Conservation (phyloP, 768 basidiomycete genomes). For the Kwoniella bestiolae region DNA sequence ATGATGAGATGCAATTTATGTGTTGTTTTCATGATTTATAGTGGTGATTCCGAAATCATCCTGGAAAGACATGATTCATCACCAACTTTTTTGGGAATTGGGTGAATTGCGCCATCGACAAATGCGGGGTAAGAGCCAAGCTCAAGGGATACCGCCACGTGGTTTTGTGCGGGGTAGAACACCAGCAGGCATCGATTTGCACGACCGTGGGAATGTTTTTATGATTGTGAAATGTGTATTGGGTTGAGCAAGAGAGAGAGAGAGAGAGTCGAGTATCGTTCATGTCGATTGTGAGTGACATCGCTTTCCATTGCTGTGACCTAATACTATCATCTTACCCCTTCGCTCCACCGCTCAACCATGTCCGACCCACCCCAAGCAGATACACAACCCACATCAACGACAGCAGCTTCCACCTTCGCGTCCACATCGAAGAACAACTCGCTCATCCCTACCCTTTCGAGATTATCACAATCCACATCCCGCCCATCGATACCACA, state of each 20-base stretch:
- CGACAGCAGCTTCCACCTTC: slow-evolving; percentile 3
- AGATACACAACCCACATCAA: too few relatives aligned
- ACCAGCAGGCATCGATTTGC: too few relatives aligned
- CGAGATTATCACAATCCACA: slow-evolving; percentile 23
- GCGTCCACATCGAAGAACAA: background rate
- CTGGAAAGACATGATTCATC: background rate
- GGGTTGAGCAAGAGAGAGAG: too few relatives aligned
- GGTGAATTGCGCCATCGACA: slow-evolving; percentile 13
- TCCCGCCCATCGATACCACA: slow-evolving; percentile 21
- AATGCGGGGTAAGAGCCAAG: slow-evolving; percentile 14
- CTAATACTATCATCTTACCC: too few relatives aligned
- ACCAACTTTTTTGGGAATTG: slow-evolving; percentile 17
- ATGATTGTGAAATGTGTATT: too few relatives aligned
- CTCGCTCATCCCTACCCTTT: slow-evolving; percentile 23
- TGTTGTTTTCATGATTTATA: background rate
- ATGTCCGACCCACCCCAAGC: background rate
- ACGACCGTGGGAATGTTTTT: too few relatives aligned
- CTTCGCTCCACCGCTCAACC: too few relatives aligned
- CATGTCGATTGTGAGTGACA: too few relatives aligned
- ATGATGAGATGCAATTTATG: background rate
- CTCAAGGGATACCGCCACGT: slow-evolving; percentile 4
- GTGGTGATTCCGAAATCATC: slow-evolving; percentile 10
- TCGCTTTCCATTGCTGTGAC: too few relatives aligned
- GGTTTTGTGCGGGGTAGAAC: background rate
- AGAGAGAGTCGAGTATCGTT: too few relatives aligned